phyloP scores from a whole-genome alignment of 1,284 basidiomycete species.

The Marasmius sp. region DNA sequence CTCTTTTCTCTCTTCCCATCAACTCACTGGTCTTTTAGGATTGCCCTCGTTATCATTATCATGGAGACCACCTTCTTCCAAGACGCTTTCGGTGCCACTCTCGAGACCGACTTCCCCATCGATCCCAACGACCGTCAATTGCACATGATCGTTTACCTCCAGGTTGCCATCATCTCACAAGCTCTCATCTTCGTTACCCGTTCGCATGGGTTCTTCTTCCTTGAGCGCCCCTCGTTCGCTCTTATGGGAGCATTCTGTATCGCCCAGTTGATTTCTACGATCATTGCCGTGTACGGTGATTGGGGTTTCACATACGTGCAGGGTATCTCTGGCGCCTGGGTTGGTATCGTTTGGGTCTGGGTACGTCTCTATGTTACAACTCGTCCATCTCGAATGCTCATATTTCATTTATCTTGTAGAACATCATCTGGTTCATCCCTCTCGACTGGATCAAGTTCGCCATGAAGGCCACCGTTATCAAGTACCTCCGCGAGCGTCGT shows the following conservation, averaged over 20 bases:
- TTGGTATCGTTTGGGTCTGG: conserved; percentile 97
- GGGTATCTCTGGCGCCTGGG: conserved; percentile 87
- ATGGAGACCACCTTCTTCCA: conserved; percentile 90
- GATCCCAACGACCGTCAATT: conserved; percentile 74
- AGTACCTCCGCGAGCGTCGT: conserved; percentile 73
- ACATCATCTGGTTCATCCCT: conserved; percentile 93
- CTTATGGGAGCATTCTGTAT: conserved; percentile 89
- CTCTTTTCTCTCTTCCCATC: background rate
- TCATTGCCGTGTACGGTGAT: conserved; percentile 91
- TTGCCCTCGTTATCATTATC: conserved; percentile 84
- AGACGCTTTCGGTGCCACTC: conserved; percentile 76
- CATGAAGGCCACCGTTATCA: conserved; percentile 93
- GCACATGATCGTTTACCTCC: conserved; percentile 83
- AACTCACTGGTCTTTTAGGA: conserved; percentile 39
- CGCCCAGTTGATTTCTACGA: conserved; percentile 92
- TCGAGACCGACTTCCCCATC: conserved; percentile 46
- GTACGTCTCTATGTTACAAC: conserved; percentile 41
- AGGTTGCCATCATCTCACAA: conserved; percentile 98
- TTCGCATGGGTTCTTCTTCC: conserved; percentile 97
- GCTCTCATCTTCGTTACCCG: conserved; percentile 97
- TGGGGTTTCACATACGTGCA: conserved; percentile 88
- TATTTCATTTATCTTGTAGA: conserved; percentile 40
- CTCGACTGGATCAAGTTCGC: conserved; percentile 95
- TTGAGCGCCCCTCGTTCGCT: conserved; percentile 92
- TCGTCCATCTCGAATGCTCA: background rate